Base-by-base conservation (phyloP, 768 basidiomycete genomes). In the Lepiota venenata region DNA sequence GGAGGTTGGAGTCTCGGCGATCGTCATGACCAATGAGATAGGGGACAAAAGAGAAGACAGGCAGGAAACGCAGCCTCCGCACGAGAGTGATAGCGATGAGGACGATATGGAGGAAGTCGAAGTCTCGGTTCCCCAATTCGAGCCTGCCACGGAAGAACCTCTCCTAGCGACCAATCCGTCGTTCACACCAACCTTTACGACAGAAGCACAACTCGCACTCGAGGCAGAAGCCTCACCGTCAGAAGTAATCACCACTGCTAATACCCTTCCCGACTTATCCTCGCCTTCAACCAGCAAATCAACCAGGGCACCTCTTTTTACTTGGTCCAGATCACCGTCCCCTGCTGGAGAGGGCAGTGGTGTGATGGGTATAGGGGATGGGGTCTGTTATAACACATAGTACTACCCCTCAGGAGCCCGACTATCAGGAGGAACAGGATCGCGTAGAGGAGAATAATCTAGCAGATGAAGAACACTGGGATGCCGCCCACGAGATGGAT, bases 401-500 rank as follows among this genome's bases (percentile, higher is more conserved):
- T 38, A 4, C 22, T 38, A 15, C 25, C 41, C 21, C 37, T 39
- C 39, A 51, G 15, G 52, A 60, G 22, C 47, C 44, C 2, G 38
- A 51, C 10, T 29, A 21, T 9, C 42, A 49, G 29, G 47, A 43
- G 11, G 44, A 53, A 11, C 32, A 39, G 11, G 27, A n/a, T 15
- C 37, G 44, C 18, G 48, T 56, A 5, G 52, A 52, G 11, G 56
- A 58, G 10, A 59, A 64, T 20, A 57, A 58, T 3, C 60, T 59
- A 38, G n/a, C n/a, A n/a, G 61, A 60, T 7, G 58, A 57, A 10
- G 56, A 61, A 40, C 77, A 82, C 18, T 93, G 87, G 80, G 93
- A 95, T 59, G 85, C 87, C 1, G 88, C 85, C n/a, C 79, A 91
- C 29, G 93, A 94, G 66, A 89, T 93, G 77, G 87, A 91, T 60